These are phyloP conservation scores for Colletotrichum navitas DNA, from an alignment of 2,329 filamentous ascomycete species.

Conservation along the genomic window DNA sequence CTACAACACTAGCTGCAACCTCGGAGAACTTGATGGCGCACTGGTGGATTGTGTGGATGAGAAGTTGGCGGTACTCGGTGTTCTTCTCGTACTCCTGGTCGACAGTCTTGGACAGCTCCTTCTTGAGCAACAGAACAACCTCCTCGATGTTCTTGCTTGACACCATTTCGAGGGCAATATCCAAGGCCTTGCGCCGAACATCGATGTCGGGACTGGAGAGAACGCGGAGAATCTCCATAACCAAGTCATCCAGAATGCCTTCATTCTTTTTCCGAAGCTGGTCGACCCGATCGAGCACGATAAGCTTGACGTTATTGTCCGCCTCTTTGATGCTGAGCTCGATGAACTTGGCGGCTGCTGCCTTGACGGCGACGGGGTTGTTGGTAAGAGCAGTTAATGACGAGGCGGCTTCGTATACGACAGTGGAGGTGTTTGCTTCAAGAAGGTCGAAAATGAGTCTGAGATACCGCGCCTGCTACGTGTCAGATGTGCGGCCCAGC, in stretches of 20 bases:
- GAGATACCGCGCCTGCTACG: conserved; percentile 81
- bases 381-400: conserved; percentile 93
- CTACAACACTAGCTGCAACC: conserved; percentile 95
- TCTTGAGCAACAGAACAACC: conserved; percentile 95
- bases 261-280: conserved; percentile 89
- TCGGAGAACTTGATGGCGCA: conserved; percentile 99
- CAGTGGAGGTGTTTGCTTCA: conserved; percentile 92
- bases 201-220: conserved; percentile 96
- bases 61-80: conserved; percentile 90
- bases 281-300: conserved; percentile 94
- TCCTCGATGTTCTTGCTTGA: conserved; percentile 99
- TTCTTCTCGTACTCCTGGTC: conserved; percentile 99
- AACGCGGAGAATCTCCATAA: conserved; percentile 96
- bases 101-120: conserved; percentile 96
- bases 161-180: conserved; percentile 95
- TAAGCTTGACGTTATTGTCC: conserved; percentile 99
- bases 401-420: conserved; percentile 97
- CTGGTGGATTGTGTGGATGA: conserved; percentile 97
- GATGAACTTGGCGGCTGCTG: conserved; percentile 94
- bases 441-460: conserved; percentile 96
- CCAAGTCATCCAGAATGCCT: conserved; percentile 90
- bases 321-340: conserved; percentile 97
- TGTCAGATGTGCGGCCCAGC: conserved; percentile 16
- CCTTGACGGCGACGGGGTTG: conserved; percentile 98
- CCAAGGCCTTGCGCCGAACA: conserved; percentile 90